phyloP scores from a whole-genome alignment of 2,329 filamentous ascomycete species.

The Herpomyces periplanetae region DNA sequence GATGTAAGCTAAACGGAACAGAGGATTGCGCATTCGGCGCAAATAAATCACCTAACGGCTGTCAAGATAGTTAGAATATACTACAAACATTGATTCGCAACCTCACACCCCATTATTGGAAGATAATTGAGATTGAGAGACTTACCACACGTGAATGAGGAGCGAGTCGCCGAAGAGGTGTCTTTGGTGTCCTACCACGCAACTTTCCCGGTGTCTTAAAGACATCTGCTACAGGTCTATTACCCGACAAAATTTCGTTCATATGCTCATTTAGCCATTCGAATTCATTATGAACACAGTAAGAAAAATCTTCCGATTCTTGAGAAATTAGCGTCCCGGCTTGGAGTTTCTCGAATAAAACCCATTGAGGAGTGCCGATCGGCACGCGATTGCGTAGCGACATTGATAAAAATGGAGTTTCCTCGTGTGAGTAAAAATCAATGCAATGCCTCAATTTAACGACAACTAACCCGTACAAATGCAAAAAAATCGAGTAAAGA shows the following conservation, averaged over 20 bases:
- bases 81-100: slow-evolving; percentile 14
- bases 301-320: slow-evolving; percentile 72
- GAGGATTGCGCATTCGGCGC: slow-evolving; percentile 8
- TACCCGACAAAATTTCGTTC: slow-evolving; percentile 27
- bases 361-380: slow-evolving; percentile 51
- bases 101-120: slow-evolving; percentile 20
- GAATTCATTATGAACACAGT: slow-evolving; percentile 61
- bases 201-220: slow-evolving; percentile 73
- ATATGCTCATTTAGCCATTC: slow-evolving; percentile 98
- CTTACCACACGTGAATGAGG: slow-evolving; percentile 22
- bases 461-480: too few relatives aligned
- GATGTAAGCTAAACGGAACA: too few relatives aligned
- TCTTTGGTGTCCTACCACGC: slow-evolving; percentile 39
- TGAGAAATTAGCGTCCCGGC: slow-evolving; percentile 31
- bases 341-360: slow-evolving; percentile 42
- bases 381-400: too few relatives aligned
- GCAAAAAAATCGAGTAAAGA: too few relatives aligned
- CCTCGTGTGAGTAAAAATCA: too few relatives aligned
- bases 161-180: slow-evolving; percentile 18
- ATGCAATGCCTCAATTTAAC: too few relatives aligned
- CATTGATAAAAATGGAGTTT: too few relatives aligned
- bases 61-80: slow-evolving; percentile 4
- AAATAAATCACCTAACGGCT: slow-evolving; percentile 13
- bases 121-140: slow-evolving; percentile 12
- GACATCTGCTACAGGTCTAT: slow-evolving; percentile 59